Conservation (phyloP, 305 asterid species). For the Fraxinus dipetala region DNA sequence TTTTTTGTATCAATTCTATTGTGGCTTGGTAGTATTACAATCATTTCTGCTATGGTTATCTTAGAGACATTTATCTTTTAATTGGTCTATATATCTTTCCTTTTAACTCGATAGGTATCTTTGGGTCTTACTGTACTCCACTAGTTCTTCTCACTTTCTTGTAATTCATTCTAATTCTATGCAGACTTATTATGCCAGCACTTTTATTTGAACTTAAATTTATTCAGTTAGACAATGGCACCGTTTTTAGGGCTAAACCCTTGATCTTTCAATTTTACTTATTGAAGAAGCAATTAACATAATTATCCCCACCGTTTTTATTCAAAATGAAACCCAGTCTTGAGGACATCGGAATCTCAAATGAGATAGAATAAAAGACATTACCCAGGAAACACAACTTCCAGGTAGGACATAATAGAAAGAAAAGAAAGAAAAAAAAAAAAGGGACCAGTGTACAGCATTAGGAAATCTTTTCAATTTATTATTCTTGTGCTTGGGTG, state of each 20-base stretch:
- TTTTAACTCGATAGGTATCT: not conserved
- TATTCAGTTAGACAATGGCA: not conserved
- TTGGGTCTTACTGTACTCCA: not conserved
- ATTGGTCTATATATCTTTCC: not conserved
- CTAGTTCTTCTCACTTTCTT: not conserved
- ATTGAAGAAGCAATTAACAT: not conserved
- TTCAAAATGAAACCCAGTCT: not conserved
- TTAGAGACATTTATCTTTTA: not conserved
- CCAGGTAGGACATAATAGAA: not conserved
- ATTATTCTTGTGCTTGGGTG: not conserved
- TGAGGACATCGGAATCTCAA: not conserved
- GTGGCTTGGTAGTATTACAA: not conserved
- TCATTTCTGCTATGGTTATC: not conserved
- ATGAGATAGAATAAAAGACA: not conserved
- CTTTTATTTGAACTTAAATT: not conserved
- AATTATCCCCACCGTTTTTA: not conserved
- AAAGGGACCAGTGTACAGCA: not conserved
- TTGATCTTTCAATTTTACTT: not conserved
- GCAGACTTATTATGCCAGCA: not conserved
- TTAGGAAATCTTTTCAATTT: not conserved
- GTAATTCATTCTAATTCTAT: not conserved
- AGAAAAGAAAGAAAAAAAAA: no score
- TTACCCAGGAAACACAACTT: not conserved
- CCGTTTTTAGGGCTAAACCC: not conserved
- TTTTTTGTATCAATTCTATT: not conserved